Conservation (phyloP, 371 early-diverging fungal genomes). For the Mortierella polycephala region DNA sequence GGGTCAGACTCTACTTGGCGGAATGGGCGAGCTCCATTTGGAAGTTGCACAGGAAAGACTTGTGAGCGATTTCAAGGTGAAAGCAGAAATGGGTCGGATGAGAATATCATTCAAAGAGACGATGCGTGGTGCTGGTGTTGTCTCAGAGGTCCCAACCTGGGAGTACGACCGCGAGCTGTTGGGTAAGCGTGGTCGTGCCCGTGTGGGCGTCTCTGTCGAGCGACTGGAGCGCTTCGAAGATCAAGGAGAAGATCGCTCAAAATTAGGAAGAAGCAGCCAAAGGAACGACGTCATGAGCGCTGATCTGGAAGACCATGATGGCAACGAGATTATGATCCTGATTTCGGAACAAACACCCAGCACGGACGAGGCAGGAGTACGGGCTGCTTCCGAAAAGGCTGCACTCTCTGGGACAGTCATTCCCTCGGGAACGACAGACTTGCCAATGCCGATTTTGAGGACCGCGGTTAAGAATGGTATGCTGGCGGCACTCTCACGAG, state of each 20-base stretch:
- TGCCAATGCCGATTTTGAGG: slow-evolving; percentile 51
- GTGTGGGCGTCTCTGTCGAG: slow-evolving; percentile 64
- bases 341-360: slow-evolving; percentile 22
- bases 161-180: slow-evolving; percentile 77
- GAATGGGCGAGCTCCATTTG: slow-evolving; percentile 97
- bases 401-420: slow-evolving; percentile 22
- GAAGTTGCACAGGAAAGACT: slow-evolving; percentile 91
- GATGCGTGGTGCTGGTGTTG: slow-evolving; percentile 52
- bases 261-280: slow-evolving; percentile 4
- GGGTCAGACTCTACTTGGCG: slow-evolving; percentile 90
- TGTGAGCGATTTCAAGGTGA: slow-evolving; percentile 80
- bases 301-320: slow-evolving; percentile 40
- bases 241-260: background rate
- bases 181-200: slow-evolving; percentile 77
- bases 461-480: slow-evolving; percentile 77
- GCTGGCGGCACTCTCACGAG: slow-evolving; percentile 78
- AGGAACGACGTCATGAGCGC: background rate
- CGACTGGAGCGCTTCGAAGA: slow-evolving; percentile 57
- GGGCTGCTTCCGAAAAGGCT: slow-evolving; percentile 29
- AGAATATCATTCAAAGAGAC: slow-evolving; percentile 91
- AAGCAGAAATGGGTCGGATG: slow-evolving; percentile 87
- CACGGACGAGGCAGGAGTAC: slow-evolving; percentile 24
- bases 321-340: slow-evolving; percentile 42
- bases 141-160: slow-evolving; percentile 36
- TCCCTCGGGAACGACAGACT: slow-evolving; percentile 55